A percentile compares a stretch with the other conserved stretches of the same genome.
Evolutionary conservation across 2,329 filamentous ascomycete genomes (phyloP).

Genomic region (Septoria petroselini): DNA sequence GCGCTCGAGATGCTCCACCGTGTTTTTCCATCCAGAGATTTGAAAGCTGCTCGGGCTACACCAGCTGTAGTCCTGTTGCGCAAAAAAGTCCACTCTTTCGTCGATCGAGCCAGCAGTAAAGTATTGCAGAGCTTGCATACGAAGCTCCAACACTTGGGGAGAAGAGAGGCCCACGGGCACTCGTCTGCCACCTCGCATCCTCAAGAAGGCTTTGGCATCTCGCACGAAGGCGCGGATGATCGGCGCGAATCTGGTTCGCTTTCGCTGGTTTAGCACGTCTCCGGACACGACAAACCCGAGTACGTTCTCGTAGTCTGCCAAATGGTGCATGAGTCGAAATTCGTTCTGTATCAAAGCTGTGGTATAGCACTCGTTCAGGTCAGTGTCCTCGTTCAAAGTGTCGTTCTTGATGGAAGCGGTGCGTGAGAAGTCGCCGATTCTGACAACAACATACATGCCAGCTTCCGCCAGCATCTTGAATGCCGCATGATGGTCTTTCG

Average conservation of each 20-base stretch:
- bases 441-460: slow-evolving; percentile 27
- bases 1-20: slow-evolving; percentile 11
- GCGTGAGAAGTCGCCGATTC: slow-evolving; percentile 15
- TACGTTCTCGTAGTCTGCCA: slow-evolving; percentile 23
- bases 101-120: slow-evolving; percentile 21
- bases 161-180: slow-evolving; percentile 21
- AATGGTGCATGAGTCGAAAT: slow-evolving; percentile 20
- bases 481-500: slow-evolving; percentile 17
- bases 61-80: slow-evolving; percentile 22
- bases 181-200: slow-evolving; percentile 11
- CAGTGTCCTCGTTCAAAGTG: slow-evolving; percentile 4
- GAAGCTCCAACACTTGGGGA: slow-evolving; percentile 1
- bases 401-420: background rate
- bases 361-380: slow-evolving; percentile 15
- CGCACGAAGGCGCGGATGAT: slow-evolving; percentile 24
- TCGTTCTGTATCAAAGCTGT: slow-evolving; percentile 7
- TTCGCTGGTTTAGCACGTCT: background rate
- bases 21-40: slow-evolving; percentile 26
- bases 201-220: slow-evolving; percentile 23
- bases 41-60: slow-evolving; percentile 17
- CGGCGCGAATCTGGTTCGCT: slow-evolving; percentile 19
- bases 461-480: slow-evolving; percentile 21
- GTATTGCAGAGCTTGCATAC: slow-evolving; percentile 13
- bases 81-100: slow-evolving; percentile 22
- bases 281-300: slow-evolving; percentile 22